These are phyloP conservation scores for Xerocomus brunneocitrinus DNA, from an alignment of 768 basidiomycete species.

Conservation along the genomic window DNA sequence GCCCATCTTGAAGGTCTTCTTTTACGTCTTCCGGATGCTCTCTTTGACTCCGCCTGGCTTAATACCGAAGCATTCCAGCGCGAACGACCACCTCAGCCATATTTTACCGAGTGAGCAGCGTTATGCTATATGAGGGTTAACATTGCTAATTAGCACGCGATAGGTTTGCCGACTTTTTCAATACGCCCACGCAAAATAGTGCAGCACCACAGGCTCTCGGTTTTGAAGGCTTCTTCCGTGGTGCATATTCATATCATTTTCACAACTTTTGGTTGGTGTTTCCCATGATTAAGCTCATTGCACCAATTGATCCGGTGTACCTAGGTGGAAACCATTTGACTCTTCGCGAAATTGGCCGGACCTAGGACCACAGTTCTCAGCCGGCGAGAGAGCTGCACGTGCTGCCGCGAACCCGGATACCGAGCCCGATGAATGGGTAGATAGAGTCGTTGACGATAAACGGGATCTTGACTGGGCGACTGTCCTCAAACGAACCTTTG, in stretches of 20 bases:
- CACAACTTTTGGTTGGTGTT: slow-evolving; percentile 81
- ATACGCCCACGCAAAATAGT: slow-evolving; percentile 65
- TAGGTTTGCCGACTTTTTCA: slow-evolving; percentile 88
- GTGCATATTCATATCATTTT: slow-evolving; percentile 94
- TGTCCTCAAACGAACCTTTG: slow-evolving; percentile 93
- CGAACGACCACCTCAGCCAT: slow-evolving; percentile 91
- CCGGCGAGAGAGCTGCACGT: slow-evolving; percentile 69
- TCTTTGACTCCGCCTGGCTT: slow-evolving; percentile 97
- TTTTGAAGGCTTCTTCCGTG: slow-evolving; percentile 93
- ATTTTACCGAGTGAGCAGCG: slow-evolving; percentile 70
- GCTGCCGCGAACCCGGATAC: slow-evolving; percentile 33
- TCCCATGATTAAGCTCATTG: neutral
- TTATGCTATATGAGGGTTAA: neutral
- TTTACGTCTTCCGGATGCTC: slow-evolving; percentile 86
- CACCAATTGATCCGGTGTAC: neutral
- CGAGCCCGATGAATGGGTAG: slow-evolving; percentile 36
- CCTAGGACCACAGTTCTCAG: slow-evolving; percentile 72
- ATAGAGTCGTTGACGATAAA: slow-evolving; percentile 55
- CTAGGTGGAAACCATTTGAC: slow-evolving; percentile 96
- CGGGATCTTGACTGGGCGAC: slow-evolving; percentile 89
- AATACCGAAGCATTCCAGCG: slow-evolving; percentile 90
- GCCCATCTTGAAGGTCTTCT: slow-evolving; percentile 80
- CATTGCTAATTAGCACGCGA: neutral
- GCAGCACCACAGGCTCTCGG: slow-evolving; percentile 86
- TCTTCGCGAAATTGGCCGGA: slow-evolving; percentile 93